Base-by-base conservation (phyloP, 805 yeast genomes). In the Hanseniaspora mollemarum region DNA sequence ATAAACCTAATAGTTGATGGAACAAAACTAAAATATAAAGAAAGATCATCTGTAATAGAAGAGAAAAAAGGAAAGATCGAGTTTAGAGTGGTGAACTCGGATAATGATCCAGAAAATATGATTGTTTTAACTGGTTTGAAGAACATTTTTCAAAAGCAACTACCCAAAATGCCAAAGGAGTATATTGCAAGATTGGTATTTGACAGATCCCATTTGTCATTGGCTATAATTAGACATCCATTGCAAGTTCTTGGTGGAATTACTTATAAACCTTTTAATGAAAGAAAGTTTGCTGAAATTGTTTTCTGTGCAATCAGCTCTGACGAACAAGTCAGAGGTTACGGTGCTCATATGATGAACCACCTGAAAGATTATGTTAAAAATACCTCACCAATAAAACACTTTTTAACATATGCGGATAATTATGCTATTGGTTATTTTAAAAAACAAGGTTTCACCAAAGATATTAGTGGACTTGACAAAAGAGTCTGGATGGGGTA, bases 361-460 rank as follows among this genome's bases (percentile, higher is more conserved):
- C 99, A 92, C 68, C 70, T 92, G 58, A 92, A 92, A 62, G 98
- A 92, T 66, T 92, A 90, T 65, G 96, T 92, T 37, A 73, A 87
- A 57, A 81, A 87, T 19, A 87, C 96, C 0, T 78, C 94, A 8
- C 84, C 82, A 25, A 81, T 90, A 52, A 80, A 79, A 67, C 81
- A 90, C 64, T 90, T 90, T 62, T 66, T 90, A 55, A 90, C 97
- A 0, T 90, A 92, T 68, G 99, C 99, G 3, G 99, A 92, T 71
- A 92, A 92, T 67, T 92, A 92, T 65, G 99, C 99, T 52, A 90
- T 92, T 66, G 99, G 99, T 2, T 92, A 90, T 66, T 92, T 92
- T 73, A 90, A 90, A 60, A 92, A 92, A 62, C 99, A 92, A 67
- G 99, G 99, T 1, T 92, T 92, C 67, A 88, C 96, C 16, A 92